Base-by-base conservation (phyloP, 2,329 filamentous ascomycete genomes). In the Camptophora hylomeconis region DNA sequence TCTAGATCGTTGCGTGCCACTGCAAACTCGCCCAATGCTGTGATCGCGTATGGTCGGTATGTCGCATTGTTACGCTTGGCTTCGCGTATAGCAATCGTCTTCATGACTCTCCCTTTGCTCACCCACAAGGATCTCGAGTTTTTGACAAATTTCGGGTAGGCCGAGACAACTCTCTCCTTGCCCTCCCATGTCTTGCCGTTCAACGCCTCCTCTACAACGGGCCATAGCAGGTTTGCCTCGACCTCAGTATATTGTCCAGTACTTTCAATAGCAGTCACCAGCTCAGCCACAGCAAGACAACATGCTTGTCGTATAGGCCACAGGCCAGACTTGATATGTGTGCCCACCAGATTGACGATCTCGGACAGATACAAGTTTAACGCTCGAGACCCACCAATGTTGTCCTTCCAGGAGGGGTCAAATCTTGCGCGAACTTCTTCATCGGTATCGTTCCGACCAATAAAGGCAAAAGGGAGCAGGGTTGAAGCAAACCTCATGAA, bases 251-350 rank as follows among this genome's bases (percentile, higher is more conserved):
- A 65, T 12, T 69, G 71, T 8, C 51, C 42, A 4, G 63, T 61
- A 7, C 32, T 26, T n/a, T 41, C 40, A 26, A 86, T 67, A 1
- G 78, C 73, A 12, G 64, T 64, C 8, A 83, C 67, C 31, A 78
- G 72, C 24, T 80, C 78, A 1, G 82, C 82, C 7, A 87, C 69
- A 0, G 84, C 72, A 34, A 89, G 72, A 5, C 86, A 83, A 6
- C 80, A 80, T 0, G 82, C 81, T 45, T 95, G 87, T 52, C 92
- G 89, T 32, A 95, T 69, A 2, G 75, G 75, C 89, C 89, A 98
- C 45, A 82, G 80, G 2, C 80, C 70, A 2, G 80, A 84, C 18
- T 80, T 75, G 5, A 95, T 61, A 30, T 82, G 69, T 19, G 65
- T 61, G 19, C 71, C 63, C 2, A 75, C 70, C 2, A 95, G 63